A percentile compares a stretch with the other conserved stretches of the same genome.
phyloP scores from a whole-genome alignment of 2,329 filamentous ascomycete species.

The Aspergillus sp. region DNA sequence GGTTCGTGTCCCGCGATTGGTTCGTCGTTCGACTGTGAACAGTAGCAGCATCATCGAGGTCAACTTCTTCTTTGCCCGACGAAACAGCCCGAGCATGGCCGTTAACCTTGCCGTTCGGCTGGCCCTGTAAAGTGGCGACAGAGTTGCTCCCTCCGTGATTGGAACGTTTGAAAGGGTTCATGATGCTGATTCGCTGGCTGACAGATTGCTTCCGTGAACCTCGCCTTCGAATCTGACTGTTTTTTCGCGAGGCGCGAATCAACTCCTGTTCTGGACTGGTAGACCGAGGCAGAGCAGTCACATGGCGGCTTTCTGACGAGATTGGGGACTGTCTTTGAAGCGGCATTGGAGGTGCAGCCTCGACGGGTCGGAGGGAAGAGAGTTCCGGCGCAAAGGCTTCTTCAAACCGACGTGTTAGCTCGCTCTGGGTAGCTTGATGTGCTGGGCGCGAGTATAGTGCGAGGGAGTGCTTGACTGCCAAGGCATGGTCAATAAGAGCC shows the following conservation, averaged over 20 bases:
- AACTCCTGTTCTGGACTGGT: constrained; percentile 38
- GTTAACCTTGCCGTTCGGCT: constrained; percentile 19
- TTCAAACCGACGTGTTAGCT: constrained; percentile 41
- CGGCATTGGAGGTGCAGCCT: constrained; percentile 43
- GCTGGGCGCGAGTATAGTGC: constrained; percentile 63
- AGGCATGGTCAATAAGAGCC: constrained; percentile 83
- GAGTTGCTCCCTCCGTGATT: constrained; percentile 38
- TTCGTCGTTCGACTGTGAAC: constrained; percentile 39
- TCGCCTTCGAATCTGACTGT: constrained; percentile 28
- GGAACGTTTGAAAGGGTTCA: constrained; percentile 45
- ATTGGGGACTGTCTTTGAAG: constrained; percentile 38
- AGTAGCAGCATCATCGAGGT: constrained; percentile 35
- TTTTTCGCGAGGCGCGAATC: constrained; percentile 32
- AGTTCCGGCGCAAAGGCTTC: constrained; percentile 62
- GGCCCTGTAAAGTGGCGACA: constrained; percentile 34
- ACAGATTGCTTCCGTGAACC: constrained; percentile 39
- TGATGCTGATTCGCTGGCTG: constrained; percentile 43
- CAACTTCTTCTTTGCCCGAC: constrained; percentile 19
- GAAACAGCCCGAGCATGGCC: constrained; percentile 10
- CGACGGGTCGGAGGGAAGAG: constrained; percentile 55
- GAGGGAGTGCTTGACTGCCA: constrained; percentile 82
- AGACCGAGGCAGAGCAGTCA: constrained; percentile 26
- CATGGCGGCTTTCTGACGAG: constrained; percentile 27
- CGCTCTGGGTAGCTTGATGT: constrained; percentile 48
- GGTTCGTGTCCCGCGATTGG: constrained; percentile 34